Evolutionary conservation across 2,329 filamentous ascomycete species (phyloP).

Genomic region (Aspergillus sp.): DNA sequence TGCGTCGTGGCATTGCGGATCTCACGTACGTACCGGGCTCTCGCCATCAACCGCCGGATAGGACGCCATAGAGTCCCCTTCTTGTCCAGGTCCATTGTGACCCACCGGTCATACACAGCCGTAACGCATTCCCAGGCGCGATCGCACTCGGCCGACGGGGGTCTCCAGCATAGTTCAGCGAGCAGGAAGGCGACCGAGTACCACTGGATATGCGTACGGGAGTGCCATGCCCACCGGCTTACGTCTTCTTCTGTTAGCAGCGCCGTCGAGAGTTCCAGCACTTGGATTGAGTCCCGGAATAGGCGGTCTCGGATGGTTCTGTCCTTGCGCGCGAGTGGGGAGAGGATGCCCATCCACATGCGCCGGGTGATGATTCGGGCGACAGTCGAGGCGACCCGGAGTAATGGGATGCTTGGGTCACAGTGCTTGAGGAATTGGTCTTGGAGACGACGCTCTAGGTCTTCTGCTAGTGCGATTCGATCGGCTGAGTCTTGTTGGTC

Average conservation of each 20-base stretch:
- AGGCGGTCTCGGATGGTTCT: constrained; percentile 37
- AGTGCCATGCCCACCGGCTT: constrained; percentile 62
- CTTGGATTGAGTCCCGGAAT: constrained; percentile 67
- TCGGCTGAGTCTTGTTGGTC: neutral
- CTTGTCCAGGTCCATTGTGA: neutral
- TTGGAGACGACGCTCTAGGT: constrained; percentile 16
- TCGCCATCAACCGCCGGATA: constrained; percentile 14
- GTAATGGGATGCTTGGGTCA: constrained; percentile 11
- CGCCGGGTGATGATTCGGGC: constrained; percentile 18
- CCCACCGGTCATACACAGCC: constrained; percentile 27
- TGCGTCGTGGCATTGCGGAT: neutral
- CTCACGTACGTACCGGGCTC: constrained; percentile 12
- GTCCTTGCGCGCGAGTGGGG: constrained; percentile 6
- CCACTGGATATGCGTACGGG: constrained; percentile 63
- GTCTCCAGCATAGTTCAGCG: constrained; percentile 59
- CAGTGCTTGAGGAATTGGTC: constrained; percentile 19
- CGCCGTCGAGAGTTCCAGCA: constrained; percentile 66
- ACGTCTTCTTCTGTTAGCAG: constrained; percentile 61
- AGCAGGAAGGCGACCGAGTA: constrained; percentile 62
- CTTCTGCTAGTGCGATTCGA: constrained; percentile 8
- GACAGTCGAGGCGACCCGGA: constrained; percentile 11
- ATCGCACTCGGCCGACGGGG: constrained; percentile 53
- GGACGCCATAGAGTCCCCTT: constrained; percentile 10
- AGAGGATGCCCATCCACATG: constrained; percentile 19
- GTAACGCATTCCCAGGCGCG: constrained; percentile 60